These are phyloP conservation scores for Zalaria obscura DNA, from an alignment of 2,329 filamentous ascomycete species.

Conservation along the genomic window DNA sequence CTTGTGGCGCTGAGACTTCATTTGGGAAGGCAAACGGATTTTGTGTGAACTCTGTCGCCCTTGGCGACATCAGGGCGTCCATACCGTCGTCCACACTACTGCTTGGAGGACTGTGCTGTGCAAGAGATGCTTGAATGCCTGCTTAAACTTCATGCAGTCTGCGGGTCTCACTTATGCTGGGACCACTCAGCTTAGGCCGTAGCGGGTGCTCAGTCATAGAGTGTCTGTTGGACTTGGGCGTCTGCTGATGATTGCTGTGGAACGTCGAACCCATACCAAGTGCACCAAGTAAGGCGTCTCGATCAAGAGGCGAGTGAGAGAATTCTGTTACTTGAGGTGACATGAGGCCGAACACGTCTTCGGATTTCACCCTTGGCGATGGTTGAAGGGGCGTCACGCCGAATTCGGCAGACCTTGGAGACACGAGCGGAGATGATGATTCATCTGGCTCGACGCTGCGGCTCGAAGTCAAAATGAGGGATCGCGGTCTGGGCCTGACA, in stretches of 20 bases:
- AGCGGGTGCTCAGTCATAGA: constrained; percentile 4
- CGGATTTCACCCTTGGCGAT: constrained; percentile 15
- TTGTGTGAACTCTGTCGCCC: constrained; percentile 57
- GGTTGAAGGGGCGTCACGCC: constrained; percentile 20
- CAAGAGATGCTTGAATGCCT: constrained; percentile 14
- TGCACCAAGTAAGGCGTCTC: constrained; percentile 18
- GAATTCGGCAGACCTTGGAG: constrained; percentile 25
- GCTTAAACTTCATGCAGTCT: constrained; percentile 18
- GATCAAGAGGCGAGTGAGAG: constrained; percentile 17
- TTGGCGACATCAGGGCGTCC: constrained; percentile 54
- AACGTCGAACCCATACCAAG: constrained; percentile 20
- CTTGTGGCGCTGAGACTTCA: constrained; percentile 16
- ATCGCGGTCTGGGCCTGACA: constrained; percentile 6
- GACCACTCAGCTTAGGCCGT: constrained; percentile 18
- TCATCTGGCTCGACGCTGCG: not conserved
- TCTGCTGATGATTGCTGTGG: not conserved
- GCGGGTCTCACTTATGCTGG: constrained; percentile 17
- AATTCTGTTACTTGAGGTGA: constrained; percentile 29
- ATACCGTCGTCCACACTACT: constrained; percentile 14
- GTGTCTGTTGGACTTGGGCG: not conserved
- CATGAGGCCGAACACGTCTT: constrained; percentile 22
- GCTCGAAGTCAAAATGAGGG: constrained; percentile 3
- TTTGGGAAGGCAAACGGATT: constrained; percentile 42
- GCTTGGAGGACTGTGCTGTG: constrained; percentile 1
- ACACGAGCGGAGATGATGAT: constrained; percentile 10